Conservation (phyloP, 129 eudicot species). For the Erigeron canadensis region DNA sequence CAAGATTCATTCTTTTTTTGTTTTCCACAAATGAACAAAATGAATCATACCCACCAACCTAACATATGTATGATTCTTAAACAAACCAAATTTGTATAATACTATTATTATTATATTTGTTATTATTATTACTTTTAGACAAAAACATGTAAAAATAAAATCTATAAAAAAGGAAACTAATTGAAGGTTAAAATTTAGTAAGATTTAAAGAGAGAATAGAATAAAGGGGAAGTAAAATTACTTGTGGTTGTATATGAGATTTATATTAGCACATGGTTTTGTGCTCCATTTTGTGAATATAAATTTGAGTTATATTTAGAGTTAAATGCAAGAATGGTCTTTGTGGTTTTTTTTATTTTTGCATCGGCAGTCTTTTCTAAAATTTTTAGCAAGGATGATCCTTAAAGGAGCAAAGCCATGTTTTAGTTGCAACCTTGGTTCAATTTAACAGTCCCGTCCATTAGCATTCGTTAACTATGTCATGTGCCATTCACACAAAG, state of each 20-base stretch:
- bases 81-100: conserved; percentile 18
- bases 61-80: conserved; percentile 26
- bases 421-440: no score
- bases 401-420: no score
- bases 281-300: conserved; percentile 39
- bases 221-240: conserved; percentile 27
- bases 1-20: conserved; percentile 32
- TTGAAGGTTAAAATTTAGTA: conserved; percentile 18
- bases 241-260: conserved; percentile 32
- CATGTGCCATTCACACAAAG: no score
- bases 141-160: conserved; percentile 8
- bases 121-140: conserved; percentile 1
- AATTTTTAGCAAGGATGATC: no score
- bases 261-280: conserved; percentile 48
- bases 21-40: conserved; percentile 19
- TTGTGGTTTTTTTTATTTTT: no score
- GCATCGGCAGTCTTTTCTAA: no score
- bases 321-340: no score
- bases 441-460: no score
- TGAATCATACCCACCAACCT: conserved; percentile 20
- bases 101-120: no score
- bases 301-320: no score
- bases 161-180: conserved; percentile 20
- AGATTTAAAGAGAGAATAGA: conserved; percentile 25
- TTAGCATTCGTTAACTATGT: no score